phyloP scores from a whole-genome alignment of 306 rosid species.

The Dryas alaskensis region DNA sequence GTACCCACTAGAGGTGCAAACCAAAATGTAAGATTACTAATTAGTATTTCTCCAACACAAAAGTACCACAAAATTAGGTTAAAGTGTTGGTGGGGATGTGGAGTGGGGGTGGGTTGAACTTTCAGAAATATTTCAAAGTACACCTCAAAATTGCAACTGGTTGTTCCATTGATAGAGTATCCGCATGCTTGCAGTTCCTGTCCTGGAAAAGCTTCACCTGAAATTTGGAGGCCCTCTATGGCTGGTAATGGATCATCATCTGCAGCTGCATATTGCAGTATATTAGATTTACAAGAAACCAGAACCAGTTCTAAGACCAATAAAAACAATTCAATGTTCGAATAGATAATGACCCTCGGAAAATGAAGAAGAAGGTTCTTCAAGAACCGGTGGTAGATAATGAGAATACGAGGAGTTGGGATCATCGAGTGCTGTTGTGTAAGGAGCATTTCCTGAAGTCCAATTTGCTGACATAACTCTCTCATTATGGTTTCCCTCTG shows the following conservation, averaged over 20 bases:
- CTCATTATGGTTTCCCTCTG: conserved; percentile 62
- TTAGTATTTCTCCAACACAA: conserved; percentile 21
- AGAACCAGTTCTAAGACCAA: conserved; percentile 9
- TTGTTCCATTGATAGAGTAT: conserved; percentile 85
- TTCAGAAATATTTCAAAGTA: conserved; percentile 15
- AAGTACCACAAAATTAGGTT: conserved; percentile 1
- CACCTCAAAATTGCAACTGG: conserved; percentile 97
- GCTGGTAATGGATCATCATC: conserved; percentile 97
- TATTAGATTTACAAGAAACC: neutral
- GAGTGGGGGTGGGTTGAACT: conserved; percentile 6
- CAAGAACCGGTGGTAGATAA: conserved; percentile 74
- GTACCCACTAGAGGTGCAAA: conserved; percentile 70
- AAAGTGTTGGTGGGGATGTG: neutral
- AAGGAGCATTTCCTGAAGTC: conserved; percentile 66
- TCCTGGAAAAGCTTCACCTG: conserved; percentile 91
- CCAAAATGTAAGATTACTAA: conserved; percentile 24
- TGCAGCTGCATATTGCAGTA: conserved; percentile 52
- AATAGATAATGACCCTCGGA: conserved; percentile 65
- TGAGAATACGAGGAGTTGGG: conserved; percentile 73
- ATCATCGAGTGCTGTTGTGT: conserved; percentile 59
- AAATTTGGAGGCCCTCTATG: conserved; percentile 77
- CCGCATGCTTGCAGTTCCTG: conserved; percentile 86
- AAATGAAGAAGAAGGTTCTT: conserved; percentile 94
- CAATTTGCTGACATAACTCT: conserved; percentile 61
- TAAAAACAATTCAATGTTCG: conserved; percentile 16